A percentile compares a stretch with the other conserved stretches of the same genome.
Conservation (phyloP, 768 basidiomycete genomes). For the Phallus indusiatus region DNA sequence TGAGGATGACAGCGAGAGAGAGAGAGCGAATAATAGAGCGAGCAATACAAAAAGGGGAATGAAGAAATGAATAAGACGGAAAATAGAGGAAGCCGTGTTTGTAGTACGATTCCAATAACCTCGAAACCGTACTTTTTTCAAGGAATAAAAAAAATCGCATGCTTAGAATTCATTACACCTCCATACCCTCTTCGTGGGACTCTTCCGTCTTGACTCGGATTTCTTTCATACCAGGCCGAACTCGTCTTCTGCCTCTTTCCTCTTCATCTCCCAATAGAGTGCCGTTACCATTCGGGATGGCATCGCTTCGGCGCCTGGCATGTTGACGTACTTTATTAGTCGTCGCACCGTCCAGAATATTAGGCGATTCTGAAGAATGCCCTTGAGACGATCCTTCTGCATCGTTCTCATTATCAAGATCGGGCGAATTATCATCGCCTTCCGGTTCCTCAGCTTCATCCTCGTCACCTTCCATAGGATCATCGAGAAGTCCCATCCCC, state of each 20-base stretch:
- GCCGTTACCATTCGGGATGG: background rate
- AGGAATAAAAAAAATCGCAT: background rate
- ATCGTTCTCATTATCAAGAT: background rate
- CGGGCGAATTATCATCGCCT: background rate
- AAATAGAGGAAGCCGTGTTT: background rate
- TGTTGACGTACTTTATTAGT: background rate
- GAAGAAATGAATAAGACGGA: background rate
- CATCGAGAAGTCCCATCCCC: background rate
- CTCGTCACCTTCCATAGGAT: background rate
- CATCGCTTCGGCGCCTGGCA: background rate
- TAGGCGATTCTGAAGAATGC: background rate
- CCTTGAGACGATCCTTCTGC: background rate
- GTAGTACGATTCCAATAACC: no score
- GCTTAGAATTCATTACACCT: background rate
- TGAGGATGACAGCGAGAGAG: background rate
- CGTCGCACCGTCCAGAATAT: background rate
- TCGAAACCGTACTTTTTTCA: background rate
- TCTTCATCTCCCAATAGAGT: background rate
- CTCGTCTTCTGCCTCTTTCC: background rate
- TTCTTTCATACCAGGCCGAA: background rate
- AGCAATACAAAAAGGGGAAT: no score
- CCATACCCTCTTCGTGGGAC: background rate
- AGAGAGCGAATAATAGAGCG: background rate
- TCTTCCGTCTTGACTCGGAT: background rate
- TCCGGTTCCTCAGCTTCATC: background rate